These are phyloP conservation scores for Aegilops speltoides DNA, from an alignment of 176 grass and related monocot genomes.

Conservation along the genomic window DNA sequence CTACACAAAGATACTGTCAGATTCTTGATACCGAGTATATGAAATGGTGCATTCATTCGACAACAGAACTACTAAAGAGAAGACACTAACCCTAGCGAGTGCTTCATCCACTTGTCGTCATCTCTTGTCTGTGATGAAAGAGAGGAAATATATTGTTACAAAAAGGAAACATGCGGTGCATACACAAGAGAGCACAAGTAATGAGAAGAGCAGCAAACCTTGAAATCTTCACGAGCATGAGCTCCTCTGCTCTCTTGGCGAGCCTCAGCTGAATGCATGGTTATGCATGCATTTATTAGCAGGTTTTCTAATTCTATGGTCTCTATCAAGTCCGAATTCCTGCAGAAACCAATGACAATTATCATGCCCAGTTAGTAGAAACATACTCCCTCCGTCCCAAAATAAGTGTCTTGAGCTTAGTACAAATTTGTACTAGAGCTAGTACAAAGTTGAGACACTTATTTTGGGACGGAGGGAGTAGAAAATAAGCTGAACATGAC, in stretches of 20 bases:
- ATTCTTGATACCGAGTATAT: neutral
- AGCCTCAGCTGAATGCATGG: constrained; percentile 93
- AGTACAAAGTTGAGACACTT: no score
- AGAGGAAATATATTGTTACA: neutral
- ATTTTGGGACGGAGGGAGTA: no score
- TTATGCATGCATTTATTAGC: constrained; percentile 92
- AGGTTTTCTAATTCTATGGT: constrained; percentile 92
- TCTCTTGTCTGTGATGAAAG: constrained; percentile 66
- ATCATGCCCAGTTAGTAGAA: constrained; percentile 1
- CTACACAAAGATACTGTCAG: constrained; percentile 32
- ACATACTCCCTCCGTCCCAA: no score
- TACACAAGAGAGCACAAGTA: neutral
- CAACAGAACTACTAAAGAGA: neutral
- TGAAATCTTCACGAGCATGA: constrained; percentile 97
- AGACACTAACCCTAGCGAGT: constrained; percentile 66
- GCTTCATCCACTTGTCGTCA: constrained; percentile 74
- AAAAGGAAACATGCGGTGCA: neutral
- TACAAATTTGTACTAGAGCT: no score
- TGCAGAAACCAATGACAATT: constrained; percentile 34
- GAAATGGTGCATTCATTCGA: neutral
- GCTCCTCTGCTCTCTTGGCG: constrained; percentile 95
- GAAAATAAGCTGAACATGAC: constrained; percentile 18
- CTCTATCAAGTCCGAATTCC: constrained; percentile 97
- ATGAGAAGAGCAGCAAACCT: constrained; percentile 41
- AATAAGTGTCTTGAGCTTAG: no score